Base-by-base conservation (phyloP, 345 rosid species). In the Passiflora organensis region DNA sequence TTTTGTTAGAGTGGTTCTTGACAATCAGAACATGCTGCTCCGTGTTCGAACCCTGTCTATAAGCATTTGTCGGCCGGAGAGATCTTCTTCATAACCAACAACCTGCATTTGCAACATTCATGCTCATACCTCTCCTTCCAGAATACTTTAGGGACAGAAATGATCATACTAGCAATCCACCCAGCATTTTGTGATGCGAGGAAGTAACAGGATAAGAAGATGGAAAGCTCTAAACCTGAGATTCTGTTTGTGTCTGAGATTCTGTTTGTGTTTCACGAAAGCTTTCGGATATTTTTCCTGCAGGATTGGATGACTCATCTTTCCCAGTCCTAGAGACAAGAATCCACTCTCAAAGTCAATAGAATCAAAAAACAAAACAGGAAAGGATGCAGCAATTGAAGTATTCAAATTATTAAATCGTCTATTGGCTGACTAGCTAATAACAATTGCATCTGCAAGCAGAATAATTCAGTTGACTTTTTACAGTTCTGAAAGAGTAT, bases 191-290 rank as follows among this genome's bases (percentile, higher is more conserved):
- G 23, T 19, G 19, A 54, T 25, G 32, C 32, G 51, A 53, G 36
- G 53, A 60, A 61, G 34, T 21, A 34, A 47, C 38, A 39, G 13
- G 54, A 44, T 25, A 60, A 28, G 38, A 18, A 39, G 34, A 68
- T 51, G 45, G 20, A 57, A 71, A 75, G 58, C 49, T 22, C 24
- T 49, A 66, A 89, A n/a, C n/a, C n/a, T n/a, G n/a, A n/a, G n/a
- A n/a, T n/a, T n/a, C n/a, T n/a, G n/a, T n/a, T n/a, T n/a, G n/a
- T n/a, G n/a, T 96, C 96, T 93, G 99, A 24, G 96, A 93, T 17
- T 89, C 99, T 15, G 95, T 86, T 72, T 89, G 99, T 10, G 99
- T 93, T 77, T 91, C 96, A 60, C 95, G 88, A 63, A 93, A 93
- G 68, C 75, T 76, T 58, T 80, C 81, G 36, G 73, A 78, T 37